These are phyloP conservation scores for Cicer pinnatifidum DNA, from an alignment of 306 rosid species.

Conservation along the genomic window DNA sequence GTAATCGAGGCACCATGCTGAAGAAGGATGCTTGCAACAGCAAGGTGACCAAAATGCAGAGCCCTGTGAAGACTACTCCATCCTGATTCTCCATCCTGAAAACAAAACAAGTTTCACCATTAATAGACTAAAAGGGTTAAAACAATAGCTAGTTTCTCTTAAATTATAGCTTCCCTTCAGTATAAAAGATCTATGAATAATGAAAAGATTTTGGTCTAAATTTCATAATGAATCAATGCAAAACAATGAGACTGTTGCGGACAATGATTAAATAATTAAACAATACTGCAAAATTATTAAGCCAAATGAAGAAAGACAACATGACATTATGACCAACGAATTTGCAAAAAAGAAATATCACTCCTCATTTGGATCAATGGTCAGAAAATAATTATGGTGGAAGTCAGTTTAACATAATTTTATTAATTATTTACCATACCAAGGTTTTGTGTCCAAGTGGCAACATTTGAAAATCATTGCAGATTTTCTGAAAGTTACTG, in stretches of 20 bases:
- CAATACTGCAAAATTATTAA: slow-evolving; percentile 6
- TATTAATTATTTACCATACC: slow-evolving; percentile 17
- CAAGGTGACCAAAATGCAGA: slow-evolving; percentile 93
- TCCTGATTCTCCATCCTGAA: slow-evolving; percentile 96
- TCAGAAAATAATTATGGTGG: slow-evolving; percentile 16
- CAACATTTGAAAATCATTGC: neutral
- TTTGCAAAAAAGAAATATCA: neutral
- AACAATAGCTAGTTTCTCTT: slow-evolving; percentile 6
- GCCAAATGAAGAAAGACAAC: neutral
- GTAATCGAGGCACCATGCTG: slow-evolving; percentile 81
- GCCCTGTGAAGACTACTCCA: slow-evolving; percentile 99
- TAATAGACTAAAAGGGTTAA: slow-evolving; percentile 23
- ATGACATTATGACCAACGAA: neutral
- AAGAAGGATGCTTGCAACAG: slow-evolving; percentile 83
- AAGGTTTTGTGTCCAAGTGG: slow-evolving; percentile 25
- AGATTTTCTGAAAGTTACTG: slow-evolving; percentile 1
- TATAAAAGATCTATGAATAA: slow-evolving; percentile 5
- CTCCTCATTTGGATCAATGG: slow-evolving; percentile 2
- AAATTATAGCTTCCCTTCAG: slow-evolving; percentile 26
- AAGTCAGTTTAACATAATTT: slow-evolving; percentile 16
- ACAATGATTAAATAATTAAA: neutral
- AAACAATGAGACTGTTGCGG: neutral
- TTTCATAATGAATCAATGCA: neutral
- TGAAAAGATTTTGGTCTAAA: neutral
- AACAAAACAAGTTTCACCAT: slow-evolving; percentile 28